Base-by-base conservation (phyloP, 2,329 filamentous ascomycete genomes). In the Sphaerulina populicola region DNA sequence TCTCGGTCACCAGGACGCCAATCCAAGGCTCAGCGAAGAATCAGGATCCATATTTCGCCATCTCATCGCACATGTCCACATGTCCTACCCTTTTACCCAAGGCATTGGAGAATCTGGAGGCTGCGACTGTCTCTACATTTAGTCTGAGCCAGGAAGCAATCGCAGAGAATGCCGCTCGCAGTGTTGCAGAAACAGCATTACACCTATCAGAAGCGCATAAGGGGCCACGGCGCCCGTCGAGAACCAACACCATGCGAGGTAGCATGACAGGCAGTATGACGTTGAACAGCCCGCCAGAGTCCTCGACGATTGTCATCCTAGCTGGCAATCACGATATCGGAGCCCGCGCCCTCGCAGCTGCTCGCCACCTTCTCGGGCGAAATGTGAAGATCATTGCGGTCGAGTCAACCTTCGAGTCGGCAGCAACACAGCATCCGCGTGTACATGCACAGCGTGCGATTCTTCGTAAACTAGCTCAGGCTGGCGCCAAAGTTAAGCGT, bases 251-350 rank as follows among this genome's bases (percentile, higher is more conserved):
- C 77, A 75, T 44, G 80, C 87, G 9, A 72, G 94, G 41, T 69
- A 75, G 58, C 68, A 72, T 75, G 52, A 82, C 76, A 44, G 79
- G 77, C 64, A 80, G 72, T 68, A 75, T 77, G 42, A 79, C 72
- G 42, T 76, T 66, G 44, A 73, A 70, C 45, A 70, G 73, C 44
- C 71, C 74, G 35, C 69, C 40, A 27, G 54, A 56, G 27, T 48
- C 49, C 5, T 77, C 78, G 0, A 77, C 80, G 6, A 74, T 84
- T 44, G 81, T 94, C 18, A 80, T 97, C 6, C 76, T 97, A n/a
- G 90, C 88, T 0, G 91, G 93, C n/a, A 97, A 96, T 68, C 91
- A 95, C 68, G 88, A 88, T 59, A 89, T 85, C 0, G 90, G 91
- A 36, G 83, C 87, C 35, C 79, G 91, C 52, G 88, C 89, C 2